These are phyloP conservation scores for Inga oerstediana DNA, from an alignment of 306 rosid genomes.

Conservation along the genomic window DNA sequence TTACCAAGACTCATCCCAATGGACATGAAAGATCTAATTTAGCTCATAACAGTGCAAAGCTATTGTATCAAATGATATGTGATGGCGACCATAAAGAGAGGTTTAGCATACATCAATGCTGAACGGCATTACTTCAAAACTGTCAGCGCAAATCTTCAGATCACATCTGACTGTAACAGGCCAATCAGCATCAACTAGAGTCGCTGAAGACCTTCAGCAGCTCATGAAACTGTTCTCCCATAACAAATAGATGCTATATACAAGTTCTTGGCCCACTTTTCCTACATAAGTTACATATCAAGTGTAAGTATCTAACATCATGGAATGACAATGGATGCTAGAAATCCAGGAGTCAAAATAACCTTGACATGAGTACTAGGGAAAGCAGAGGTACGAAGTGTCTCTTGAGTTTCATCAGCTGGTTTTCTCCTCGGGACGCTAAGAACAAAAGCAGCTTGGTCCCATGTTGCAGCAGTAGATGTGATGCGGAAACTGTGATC, in stretches of 20 bases:
- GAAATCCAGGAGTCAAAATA: not conserved
- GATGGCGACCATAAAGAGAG: constrained; percentile 45
- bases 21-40: constrained; percentile 37
- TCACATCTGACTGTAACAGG: not conserved
- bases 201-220: constrained; percentile 9
- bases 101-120: constrained; percentile 59
- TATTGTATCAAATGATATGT: constrained; percentile 45
- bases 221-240: constrained; percentile 77
- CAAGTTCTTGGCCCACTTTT: constrained; percentile 86
- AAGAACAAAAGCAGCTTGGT: constrained; percentile 80
- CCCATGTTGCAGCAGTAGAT: constrained; percentile 78
- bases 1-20: constrained; percentile 37
- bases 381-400: constrained; percentile 81
- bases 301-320: not conserved
- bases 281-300: constrained; percentile 54
- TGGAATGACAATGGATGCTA: not conserved
- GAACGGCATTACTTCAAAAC: constrained; percentile 42
- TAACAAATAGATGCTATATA: constrained; percentile 80
- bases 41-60: constrained; percentile 54
- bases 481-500: constrained; percentile 74
- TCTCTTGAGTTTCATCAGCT: constrained; percentile 81
- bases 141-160: not conserved
- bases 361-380: constrained; percentile 88
- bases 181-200: not conserved
- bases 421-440: constrained; percentile 76